Evolutionary conservation across 225 moss, liverwort and hornwort genomes (phyloP).

Genomic region (Neckera pumila): DNA sequence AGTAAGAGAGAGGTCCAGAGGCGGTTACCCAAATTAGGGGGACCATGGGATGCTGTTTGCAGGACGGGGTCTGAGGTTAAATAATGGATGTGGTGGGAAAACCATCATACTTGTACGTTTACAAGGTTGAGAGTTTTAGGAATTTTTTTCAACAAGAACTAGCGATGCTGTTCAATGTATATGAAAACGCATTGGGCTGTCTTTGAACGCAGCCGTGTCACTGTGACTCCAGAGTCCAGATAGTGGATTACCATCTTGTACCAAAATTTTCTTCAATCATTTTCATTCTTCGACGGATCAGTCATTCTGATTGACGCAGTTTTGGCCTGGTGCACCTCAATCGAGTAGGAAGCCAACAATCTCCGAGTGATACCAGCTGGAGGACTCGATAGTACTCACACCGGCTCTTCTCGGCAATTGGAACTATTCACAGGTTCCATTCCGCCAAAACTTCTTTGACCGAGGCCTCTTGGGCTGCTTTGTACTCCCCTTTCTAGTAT

Average conservation of each 20-base stretch:
- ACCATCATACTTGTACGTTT: conserved; percentile 37
- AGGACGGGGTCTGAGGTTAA: conserved; percentile 18
- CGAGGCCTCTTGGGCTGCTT: not conserved
- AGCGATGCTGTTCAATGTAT: conserved; percentile 38
- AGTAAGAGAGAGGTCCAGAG: not conserved
- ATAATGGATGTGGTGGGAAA: conserved; percentile 30
- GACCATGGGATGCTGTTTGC: conserved; percentile 1
- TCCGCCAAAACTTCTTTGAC: not conserved
- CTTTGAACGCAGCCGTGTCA: conserved; percentile 18
- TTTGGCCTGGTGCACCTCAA: not conserved
- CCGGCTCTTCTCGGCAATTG: not conserved
- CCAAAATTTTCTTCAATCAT: conserved; percentile 40
- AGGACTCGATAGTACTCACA: not conserved
- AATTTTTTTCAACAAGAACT: conserved; percentile 49
- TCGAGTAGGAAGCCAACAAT: not conserved
- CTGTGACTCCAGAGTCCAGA: conserved; percentile 25
- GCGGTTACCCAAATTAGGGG: conserved; percentile 10
- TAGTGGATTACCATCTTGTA: conserved; percentile 45
- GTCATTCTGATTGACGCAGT: not conserved
- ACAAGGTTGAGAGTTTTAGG: conserved; percentile 29
- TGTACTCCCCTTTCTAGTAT: not conserved
- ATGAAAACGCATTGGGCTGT: conserved; percentile 31
- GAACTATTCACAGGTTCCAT: not conserved
- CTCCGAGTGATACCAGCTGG: not conserved
- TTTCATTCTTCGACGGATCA: conserved; percentile 17